Conservation (phyloP, 2,329 filamentous ascomycete genomes). For the Byssoonygena ceratinophila region DNA sequence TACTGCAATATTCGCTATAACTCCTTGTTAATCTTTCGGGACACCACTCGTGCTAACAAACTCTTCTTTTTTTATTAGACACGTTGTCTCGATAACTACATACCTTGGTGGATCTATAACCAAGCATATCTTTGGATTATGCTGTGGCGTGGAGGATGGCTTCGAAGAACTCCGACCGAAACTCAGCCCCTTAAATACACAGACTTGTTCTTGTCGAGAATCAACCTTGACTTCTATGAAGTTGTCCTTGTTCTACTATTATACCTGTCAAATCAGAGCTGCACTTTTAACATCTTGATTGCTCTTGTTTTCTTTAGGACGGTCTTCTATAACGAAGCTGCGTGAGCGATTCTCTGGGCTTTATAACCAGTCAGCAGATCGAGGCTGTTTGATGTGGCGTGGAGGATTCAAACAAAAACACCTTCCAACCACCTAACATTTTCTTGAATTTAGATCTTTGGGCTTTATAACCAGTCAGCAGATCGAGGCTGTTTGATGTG, state of each 20-base stretch:
- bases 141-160: background rate
- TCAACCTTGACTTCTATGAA: no score
- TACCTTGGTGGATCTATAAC: background rate
- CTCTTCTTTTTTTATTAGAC: background rate
- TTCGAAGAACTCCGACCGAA: background rate
- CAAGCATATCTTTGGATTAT: background rate
- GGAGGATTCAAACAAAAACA: constrained; percentile 2
- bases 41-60: no score
- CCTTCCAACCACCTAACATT: background rate
- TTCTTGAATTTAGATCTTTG: background rate
- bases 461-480: constrained; percentile 5
- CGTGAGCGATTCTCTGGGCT: background rate
- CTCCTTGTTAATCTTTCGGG: background rate
- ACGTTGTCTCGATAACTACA: background rate
- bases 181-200: background rate
- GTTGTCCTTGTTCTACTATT: no score
- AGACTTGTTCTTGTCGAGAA: background rate
- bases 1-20: background rate
- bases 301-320: background rate
- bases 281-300: background rate
- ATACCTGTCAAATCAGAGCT: no score
- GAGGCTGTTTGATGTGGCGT: constrained; percentile 6
- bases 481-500: background rate
- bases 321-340: no score
- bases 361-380: constrained; percentile 9